phyloP scores from a whole-genome alignment of 768 basidiomycete genomes.

The Mycena floridula region DNA sequence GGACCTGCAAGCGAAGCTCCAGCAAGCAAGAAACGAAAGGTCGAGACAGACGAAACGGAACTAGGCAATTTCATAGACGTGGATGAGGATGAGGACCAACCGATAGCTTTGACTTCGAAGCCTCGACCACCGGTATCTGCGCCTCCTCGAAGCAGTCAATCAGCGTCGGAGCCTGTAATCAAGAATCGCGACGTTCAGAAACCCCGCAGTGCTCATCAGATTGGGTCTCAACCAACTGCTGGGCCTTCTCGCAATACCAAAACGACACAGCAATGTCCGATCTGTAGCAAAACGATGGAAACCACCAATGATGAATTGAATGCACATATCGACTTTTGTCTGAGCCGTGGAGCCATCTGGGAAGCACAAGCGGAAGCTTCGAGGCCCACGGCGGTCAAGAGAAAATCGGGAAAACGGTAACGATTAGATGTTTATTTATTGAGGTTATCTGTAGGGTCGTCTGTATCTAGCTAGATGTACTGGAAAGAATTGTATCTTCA shows the following conservation, averaged over 20 bases:
- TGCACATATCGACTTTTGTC: conserved; percentile 84
- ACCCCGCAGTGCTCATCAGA: not conserved
- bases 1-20: conserved; percentile 27
- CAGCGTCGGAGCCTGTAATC: not conserved
- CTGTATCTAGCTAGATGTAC: not conserved
- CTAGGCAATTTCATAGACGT: conserved; percentile 13
- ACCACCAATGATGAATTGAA: conserved; percentile 78
- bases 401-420: not conserved
- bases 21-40: conserved; percentile 36
- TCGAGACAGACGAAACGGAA: no score
- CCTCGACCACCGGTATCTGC: conserved; percentile 20
- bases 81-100: conserved; percentile 4
- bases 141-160: conserved; percentile 13
- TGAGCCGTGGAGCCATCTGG: conserved; percentile 72
- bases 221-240: no score
- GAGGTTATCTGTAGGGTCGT: not conserved
- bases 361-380: conserved; percentile 47
- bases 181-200: not conserved
- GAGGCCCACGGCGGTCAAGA: conserved; percentile 18
- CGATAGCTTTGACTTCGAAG: conserved; percentile 10
- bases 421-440: not conserved
- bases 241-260: not conserved
- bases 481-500: no score
- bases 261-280: conserved; percentile 53
- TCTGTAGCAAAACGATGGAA: conserved; percentile 56